Base-by-base conservation (phyloP, 805 yeast genomes). In the Candida gorgasii region DNA sequence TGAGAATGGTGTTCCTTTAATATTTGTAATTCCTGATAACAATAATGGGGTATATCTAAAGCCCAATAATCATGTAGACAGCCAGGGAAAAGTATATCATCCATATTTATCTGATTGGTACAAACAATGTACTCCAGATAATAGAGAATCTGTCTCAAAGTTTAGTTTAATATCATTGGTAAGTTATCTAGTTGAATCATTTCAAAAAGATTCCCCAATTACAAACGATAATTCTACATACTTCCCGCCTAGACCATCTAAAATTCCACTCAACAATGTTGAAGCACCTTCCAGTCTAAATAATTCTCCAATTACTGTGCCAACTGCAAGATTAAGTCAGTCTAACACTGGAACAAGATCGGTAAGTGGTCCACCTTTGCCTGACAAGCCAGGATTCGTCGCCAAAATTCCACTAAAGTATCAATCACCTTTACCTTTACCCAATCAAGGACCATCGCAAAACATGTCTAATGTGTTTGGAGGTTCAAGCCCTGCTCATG, bases 41-140 rank as follows among this genome's bases (percentile, higher is more conserved):
- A 55, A 62, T 17, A 58, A 56, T 11, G 69, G 70, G 63, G 57
- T 69, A 26, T 50, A 39, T 33, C 58, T 84, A 13, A 69, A 69
- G 30, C 84, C 89, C 0, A 83, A 84, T 18, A 82, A 79, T 49
- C 70, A 76, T 51, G 77, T 87, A 3, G 95, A 86, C 59, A 62
- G 78, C 11, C 85, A 74, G 59, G 97, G 97, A 1, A 63, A 67
- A 35, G 73, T 88, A 40, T 85, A 82, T 56, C 83, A 84, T 51
- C 92, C 93, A 0, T 75, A 72, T 42, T 59, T 86, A 32, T 61
- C 82, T n/a, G 66, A 63, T 19, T 86, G 95, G 95, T 53, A 42
- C 32, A 47, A 46, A 9, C 45, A 54, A 7, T 48, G 54, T 41
- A 40, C 9, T 15, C 20, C 41, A 18, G 18, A 42, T 16, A 38